These are phyloP conservation scores for Syzygium aqueum DNA, from an alignment of 345 rosid species.

Conservation along the genomic window DNA sequence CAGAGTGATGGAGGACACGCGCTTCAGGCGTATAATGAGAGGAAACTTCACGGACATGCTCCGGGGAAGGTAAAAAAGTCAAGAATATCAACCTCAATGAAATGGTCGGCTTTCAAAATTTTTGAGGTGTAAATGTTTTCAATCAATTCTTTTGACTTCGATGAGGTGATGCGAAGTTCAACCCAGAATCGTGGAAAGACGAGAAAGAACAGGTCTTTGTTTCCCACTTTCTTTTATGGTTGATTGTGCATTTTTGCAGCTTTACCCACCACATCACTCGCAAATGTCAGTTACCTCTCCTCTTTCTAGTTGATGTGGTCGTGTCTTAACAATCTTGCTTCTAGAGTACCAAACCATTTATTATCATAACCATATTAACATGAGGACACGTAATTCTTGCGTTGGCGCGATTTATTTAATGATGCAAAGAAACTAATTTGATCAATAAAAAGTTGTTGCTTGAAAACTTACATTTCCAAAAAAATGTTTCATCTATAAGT, in stretches of 20 bases:
- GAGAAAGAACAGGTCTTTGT: background rate
- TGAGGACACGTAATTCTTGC: background rate
- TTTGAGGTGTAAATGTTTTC: background rate
- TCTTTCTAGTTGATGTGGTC: background rate
- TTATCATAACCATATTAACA: background rate
- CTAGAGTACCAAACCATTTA: background rate
- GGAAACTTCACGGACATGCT: constrained; percentile 88
- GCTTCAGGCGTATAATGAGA: constrained; percentile 89
- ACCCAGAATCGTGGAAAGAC: background rate
- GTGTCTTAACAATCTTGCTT: background rate
- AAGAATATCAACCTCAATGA: constrained; percentile 38
- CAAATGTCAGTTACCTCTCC: background rate
- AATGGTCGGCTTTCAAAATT: constrained; percentile 3
- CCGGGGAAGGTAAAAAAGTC: constrained; percentile 43
- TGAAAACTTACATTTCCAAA: background rate
- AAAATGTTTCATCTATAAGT: background rate
- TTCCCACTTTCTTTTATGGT: background rate
- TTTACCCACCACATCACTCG: background rate
- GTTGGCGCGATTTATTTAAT: background rate
- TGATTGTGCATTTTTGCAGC: background rate
- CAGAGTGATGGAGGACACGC: constrained; percentile 63
- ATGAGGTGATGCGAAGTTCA: background rate
- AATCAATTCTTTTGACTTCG: background rate
- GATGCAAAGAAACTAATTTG: background rate
- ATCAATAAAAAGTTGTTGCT: background rate